Evolutionary conservation across 805 yeast species (phyloP).

Genomic region (Saccharomyces paradoxus): DNA sequence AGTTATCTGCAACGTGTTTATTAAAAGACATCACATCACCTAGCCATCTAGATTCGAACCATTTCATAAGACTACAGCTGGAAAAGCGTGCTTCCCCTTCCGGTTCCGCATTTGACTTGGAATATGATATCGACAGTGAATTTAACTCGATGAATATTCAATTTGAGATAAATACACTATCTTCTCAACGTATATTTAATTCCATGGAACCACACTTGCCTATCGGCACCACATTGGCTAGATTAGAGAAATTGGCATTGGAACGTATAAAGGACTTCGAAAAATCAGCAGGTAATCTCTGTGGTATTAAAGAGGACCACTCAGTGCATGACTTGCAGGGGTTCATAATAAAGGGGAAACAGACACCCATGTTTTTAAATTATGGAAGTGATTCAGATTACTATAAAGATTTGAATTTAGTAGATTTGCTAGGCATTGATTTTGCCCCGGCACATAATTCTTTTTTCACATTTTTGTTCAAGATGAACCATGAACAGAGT

Average conservation of each 20-base stretch:
- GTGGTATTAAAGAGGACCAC: constrained; percentile 12
- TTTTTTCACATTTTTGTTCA: constrained; percentile 25
- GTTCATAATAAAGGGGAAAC: constrained; percentile 20
- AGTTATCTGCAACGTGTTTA: background rate
- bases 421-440: constrained; percentile 29
- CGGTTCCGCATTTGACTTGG: constrained; percentile 6
- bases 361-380: constrained; percentile 7
- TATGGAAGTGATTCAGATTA: constrained; percentile 9
- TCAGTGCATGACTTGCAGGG: constrained; percentile 12
- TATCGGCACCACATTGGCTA: constrained; percentile 11
- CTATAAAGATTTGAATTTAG: constrained; percentile 18
- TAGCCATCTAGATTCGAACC: background rate
- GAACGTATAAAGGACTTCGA: constrained; percentile 15
- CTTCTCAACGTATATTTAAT: constrained; percentile 5
- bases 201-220: constrained; percentile 7
- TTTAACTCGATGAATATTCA: constrained; percentile 13
- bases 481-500: constrained; percentile 17
- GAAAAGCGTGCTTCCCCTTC: constrained; percentile 3
- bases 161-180: constrained; percentile 18
- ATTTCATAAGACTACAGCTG: constrained; percentile 10
- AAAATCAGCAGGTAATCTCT: constrained; percentile 6
- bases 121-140: constrained; percentile 11
- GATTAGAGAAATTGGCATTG: constrained; percentile 13
- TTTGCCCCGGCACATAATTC: constrained; percentile 27
- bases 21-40: background rate